Evolutionary conservation across 1,139 yeast species (phyloP).

Genomic region (Debaryomycetaceae sp.): DNA sequence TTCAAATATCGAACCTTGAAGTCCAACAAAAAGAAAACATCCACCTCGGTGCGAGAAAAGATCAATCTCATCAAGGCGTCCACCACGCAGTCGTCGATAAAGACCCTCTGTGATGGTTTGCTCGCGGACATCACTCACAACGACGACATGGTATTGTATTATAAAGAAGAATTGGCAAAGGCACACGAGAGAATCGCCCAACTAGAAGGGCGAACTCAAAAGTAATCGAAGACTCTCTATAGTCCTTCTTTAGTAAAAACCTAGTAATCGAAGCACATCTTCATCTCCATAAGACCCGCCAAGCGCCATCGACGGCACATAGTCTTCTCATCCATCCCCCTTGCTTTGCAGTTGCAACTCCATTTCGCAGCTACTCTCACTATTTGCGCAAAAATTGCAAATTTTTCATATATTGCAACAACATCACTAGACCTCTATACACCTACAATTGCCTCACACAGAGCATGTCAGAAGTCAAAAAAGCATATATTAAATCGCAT

Average conservation of each 20-base stretch:
- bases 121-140: conserved; percentile 17
- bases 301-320: too few species aligned
- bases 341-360: too few species aligned
- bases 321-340: too few species aligned
- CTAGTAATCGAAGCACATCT: too few species aligned
- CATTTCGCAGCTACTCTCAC: too few species aligned
- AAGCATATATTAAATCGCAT: not conserved
- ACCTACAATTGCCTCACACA: conserved; percentile 25
- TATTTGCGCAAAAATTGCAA: too few species aligned
- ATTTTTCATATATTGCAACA: too few species aligned
- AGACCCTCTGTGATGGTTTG: conserved; percentile 20
- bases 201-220: conserved; percentile 9
- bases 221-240: not conserved
- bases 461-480: not conserved
- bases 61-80: conserved; percentile 20
- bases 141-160: conserved; percentile 8
- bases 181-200: conserved; percentile 12
- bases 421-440: conserved; percentile 14
- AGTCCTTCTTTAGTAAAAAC: not conserved
- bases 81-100: conserved; percentile 19
- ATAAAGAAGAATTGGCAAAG: conserved; percentile 9
- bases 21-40: conserved; percentile 8
- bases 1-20: conserved; percentile 40
- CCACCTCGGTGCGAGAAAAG: conserved; percentile 16
- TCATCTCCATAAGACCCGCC: too few species aligned